Percentiles rank a stretch among this genome's conserved stretches.
phyloP scores from a whole-genome alignment of 805 yeast genomes.

The Ogataea neopini region DNA sequence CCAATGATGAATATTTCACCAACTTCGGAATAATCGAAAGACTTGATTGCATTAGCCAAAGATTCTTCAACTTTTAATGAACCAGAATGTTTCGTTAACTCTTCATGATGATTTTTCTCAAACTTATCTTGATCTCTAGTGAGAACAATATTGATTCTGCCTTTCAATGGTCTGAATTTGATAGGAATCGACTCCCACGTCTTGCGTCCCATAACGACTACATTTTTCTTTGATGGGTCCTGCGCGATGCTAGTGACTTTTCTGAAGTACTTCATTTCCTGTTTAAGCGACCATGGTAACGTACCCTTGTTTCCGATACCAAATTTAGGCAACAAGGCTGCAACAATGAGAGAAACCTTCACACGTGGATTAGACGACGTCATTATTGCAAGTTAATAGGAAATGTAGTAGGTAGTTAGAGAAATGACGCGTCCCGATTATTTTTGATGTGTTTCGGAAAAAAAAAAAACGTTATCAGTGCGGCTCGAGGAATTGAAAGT shows the following conservation, averaged over 20 bases:
- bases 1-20: conserved; percentile 83
- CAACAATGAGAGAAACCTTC: conserved; percentile 71
- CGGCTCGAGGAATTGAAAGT: neutral
- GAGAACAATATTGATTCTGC: conserved; percentile 72
- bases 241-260: conserved; percentile 58
- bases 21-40: conserved; percentile 35
- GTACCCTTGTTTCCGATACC: conserved; percentile 85
- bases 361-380: conserved; percentile 19
- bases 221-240: conserved; percentile 49
- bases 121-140: conserved; percentile 46
- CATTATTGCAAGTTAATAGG: neutral
- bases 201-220: conserved; percentile 93
- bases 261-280: conserved; percentile 85
- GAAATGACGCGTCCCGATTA: neutral
- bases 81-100: conserved; percentile 22
- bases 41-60: conserved; percentile 43
- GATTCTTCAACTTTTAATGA: conserved; percentile 39
- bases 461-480: neutral
- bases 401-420: neutral
- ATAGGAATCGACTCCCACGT: conserved; percentile 94
- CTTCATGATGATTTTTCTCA: conserved; percentile 28
- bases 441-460: no score
- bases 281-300: conserved; percentile 83
- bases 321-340: conserved; percentile 73
- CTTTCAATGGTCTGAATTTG: conserved; percentile 79